Conservation (phyloP, 2,329 filamentous ascomycete species). For the Fusarium newnesense region DNA sequence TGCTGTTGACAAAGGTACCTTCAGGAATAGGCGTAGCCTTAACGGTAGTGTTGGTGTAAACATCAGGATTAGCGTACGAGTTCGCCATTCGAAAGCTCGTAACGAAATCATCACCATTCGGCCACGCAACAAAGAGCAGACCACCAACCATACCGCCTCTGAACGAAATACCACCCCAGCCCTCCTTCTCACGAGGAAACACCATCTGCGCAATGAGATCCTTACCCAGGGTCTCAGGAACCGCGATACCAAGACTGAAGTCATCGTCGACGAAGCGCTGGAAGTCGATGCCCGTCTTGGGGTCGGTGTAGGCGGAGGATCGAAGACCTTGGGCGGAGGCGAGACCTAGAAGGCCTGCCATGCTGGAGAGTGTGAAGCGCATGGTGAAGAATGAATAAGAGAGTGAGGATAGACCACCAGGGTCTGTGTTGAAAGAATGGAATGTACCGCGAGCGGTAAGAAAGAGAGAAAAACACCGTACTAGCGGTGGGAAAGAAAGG, state of each 20-base stretch:
- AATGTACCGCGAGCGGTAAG: constrained; percentile 27
- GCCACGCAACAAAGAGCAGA: constrained; percentile 62
- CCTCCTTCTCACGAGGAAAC: constrained; percentile 49
- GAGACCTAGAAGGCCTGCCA: constrained; percentile 37
- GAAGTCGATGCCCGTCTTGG: constrained; percentile 59
- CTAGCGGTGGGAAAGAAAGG: constrained; percentile 27
- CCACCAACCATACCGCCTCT: constrained; percentile 58
- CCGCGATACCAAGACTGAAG: constrained; percentile 61
- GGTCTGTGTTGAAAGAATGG: constrained; percentile 28
- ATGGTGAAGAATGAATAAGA: constrained; percentile 19
- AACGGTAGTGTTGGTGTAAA: constrained; percentile 56
- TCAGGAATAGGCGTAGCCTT: constrained; percentile 57
- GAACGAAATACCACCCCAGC: constrained; percentile 61
- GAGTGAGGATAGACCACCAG: constrained; percentile 36
- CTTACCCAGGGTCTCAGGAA: constrained; percentile 58
- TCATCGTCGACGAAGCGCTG: constrained; percentile 50
- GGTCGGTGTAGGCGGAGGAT: constrained; percentile 51
- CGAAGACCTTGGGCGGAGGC: constrained; percentile 35
- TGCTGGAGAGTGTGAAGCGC: constrained; percentile 25
- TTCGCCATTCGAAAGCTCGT: constrained; percentile 46
- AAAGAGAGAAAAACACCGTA: constrained; percentile 12
- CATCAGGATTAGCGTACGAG: constrained; percentile 58
- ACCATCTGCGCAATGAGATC: constrained; percentile 68
- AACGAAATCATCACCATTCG: constrained; percentile 55
- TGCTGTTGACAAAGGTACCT: constrained; percentile 63